Percentiles rank a stretch among this genome's conserved stretches.
phyloP scores from a whole-genome alignment of 2,329 filamentous ascomycete genomes.

The Apiospora hydei region DNA sequence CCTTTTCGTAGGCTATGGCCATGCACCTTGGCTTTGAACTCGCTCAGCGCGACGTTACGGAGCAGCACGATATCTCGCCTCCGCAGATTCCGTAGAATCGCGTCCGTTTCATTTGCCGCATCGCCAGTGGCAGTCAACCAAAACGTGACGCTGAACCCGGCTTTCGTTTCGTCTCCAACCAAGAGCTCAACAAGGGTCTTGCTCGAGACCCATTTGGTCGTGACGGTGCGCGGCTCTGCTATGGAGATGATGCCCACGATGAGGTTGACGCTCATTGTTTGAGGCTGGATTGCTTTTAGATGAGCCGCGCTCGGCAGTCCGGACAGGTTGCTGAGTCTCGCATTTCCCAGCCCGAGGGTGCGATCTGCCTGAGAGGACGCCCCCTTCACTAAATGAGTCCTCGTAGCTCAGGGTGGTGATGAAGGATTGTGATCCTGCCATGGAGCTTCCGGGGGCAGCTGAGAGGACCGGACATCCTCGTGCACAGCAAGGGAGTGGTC shows the following conservation, averaged over 20 bases:
- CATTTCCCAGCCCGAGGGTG: constrained; percentile 37
- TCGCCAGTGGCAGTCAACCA: constrained; percentile 67
- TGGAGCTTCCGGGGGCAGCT: constrained; percentile 50
- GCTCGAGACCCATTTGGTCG: constrained; percentile 67
- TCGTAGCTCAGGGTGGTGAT: constrained; percentile 43
- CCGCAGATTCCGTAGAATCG: constrained; percentile 55
- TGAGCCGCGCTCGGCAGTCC: constrained; percentile 73
- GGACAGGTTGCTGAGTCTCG: constrained; percentile 68
- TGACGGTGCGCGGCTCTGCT: constrained; percentile 70
- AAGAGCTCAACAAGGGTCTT: constrained; percentile 78
- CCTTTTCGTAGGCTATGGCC: constrained; percentile 80
- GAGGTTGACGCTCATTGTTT: constrained; percentile 83
- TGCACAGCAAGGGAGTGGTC: constrained; percentile 79
- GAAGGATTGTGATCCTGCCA: constrained; percentile 45
- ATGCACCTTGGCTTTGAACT: constrained; percentile 80
- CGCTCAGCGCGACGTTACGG: constrained; percentile 78
- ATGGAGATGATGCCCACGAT: constrained; percentile 82
- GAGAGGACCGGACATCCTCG: constrained; percentile 69
- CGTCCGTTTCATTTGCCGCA: constrained; percentile 26
- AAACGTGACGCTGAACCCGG: constrained; percentile 83
- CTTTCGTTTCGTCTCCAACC: constrained; percentile 84
- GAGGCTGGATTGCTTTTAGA: constrained; percentile 73
- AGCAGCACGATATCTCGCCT: constrained; percentile 81
- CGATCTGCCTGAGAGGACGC: constrained; percentile 31
- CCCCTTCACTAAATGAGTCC: constrained; percentile 39